A percentile compares a stretch with the other conserved stretches of the same genome.
These are phyloP conservation scores for Dysphania ambrosioides DNA, from an alignment of 148 eudicot species.

Conservation along the genomic window DNA sequence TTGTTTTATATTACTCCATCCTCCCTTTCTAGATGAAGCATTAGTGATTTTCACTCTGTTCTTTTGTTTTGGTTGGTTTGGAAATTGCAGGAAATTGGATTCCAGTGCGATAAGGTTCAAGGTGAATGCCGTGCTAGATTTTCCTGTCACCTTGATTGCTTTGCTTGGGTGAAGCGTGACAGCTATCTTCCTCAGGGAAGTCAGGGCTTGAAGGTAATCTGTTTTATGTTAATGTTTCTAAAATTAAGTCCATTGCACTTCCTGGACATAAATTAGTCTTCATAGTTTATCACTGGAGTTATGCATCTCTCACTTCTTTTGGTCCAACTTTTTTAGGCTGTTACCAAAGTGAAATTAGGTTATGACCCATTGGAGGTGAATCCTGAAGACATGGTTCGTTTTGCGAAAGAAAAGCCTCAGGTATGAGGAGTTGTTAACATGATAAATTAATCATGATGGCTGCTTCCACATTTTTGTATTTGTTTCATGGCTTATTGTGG, in stretches of 20 bases:
- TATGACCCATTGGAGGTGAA: slow-evolving; percentile 98
- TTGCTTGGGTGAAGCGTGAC: slow-evolving; percentile 99
- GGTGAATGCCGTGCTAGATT: slow-evolving; percentile 99
- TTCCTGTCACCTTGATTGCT: slow-evolving; percentile 99
- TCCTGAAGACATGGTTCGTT: slow-evolving; percentile 99
- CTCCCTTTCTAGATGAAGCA: background rate
- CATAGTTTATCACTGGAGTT: slow-evolving; percentile 1
- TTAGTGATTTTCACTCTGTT: slow-evolving; percentile 18
- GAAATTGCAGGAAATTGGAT: slow-evolving; percentile 74
- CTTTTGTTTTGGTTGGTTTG: slow-evolving; percentile 25
- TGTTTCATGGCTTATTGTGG: background rate
- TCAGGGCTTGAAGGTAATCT: slow-evolving; percentile 94
- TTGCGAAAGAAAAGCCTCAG: slow-evolving; percentile 92
- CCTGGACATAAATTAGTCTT: background rate
- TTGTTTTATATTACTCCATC: background rate
- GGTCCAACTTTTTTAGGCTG: slow-evolving; percentile 57
- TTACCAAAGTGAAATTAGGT: slow-evolving; percentile 92
- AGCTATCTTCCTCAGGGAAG: slow-evolving; percentile 99
- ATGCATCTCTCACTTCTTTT: slow-evolving; percentile 16
- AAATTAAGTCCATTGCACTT: background rate
- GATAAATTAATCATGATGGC: background rate
- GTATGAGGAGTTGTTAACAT: slow-evolving; percentile 37
- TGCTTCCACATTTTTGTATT: background rate
- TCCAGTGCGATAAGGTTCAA: slow-evolving; percentile 86
- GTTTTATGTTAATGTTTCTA: background rate